These are phyloP conservation scores for Phaseolus lunatus DNA, from an alignment of 306 rosid genomes.

Conservation along the genomic window DNA sequence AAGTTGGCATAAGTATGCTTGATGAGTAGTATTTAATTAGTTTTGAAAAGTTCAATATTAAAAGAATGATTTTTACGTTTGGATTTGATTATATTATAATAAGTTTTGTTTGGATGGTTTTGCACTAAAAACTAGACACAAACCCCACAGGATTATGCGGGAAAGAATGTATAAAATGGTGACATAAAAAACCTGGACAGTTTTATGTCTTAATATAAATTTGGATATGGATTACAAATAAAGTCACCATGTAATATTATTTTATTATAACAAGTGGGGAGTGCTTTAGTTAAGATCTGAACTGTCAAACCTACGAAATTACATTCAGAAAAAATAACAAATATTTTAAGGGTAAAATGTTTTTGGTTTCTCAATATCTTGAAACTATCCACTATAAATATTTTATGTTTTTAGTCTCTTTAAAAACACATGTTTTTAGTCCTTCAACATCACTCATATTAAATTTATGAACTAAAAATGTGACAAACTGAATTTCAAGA, in stretches of 20 bases:
- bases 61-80: neutral
- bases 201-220: neutral
- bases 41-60: neutral
- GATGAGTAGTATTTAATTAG: constrained; percentile 8
- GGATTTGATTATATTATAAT: neutral
- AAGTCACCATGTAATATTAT: neutral
- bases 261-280: neutral
- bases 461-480: neutral
- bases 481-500: neutral
- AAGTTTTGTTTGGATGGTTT: neutral
- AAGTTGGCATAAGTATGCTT: neutral
- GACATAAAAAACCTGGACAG: neutral
- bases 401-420: too few relatives aligned
- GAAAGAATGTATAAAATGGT: neutral
- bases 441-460: neutral
- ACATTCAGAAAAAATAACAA: too few relatives aligned
- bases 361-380: too few relatives aligned
- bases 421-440: too few relatives aligned
- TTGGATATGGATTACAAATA: neutral
- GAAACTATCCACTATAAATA: too few relatives aligned
- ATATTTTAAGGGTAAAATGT: too few relatives aligned
- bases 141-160: neutral
- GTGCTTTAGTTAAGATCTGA: too few relatives aligned
- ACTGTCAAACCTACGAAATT: neutral
- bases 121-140: neutral